Conservation (phyloP, 495 filamentous ascomycete species). For the Hypoxylon intermedium region DNA sequence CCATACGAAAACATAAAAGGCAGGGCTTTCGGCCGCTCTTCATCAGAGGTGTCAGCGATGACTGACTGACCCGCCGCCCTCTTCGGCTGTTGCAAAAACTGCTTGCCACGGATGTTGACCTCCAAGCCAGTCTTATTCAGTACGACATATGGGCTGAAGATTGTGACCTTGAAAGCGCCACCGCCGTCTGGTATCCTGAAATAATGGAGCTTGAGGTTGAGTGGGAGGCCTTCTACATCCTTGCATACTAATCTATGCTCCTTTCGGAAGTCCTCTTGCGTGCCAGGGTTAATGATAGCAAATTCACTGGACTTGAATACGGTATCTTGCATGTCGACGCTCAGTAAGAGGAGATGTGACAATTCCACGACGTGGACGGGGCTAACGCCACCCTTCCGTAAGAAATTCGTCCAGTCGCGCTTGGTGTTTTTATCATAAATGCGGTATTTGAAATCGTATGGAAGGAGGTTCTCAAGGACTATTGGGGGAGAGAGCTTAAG, state of each 20-base stretch:
- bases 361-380: constrained; percentile 96
- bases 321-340: constrained; percentile 95
- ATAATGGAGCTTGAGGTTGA: constrained; percentile 89
- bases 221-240: constrained; percentile 77
- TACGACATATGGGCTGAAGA: constrained; percentile 92
- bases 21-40: constrained; percentile 67
- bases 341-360: constrained; percentile 89
- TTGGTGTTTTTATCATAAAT: constrained; percentile 98
- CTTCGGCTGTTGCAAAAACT: constrained; percentile 79
- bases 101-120: constrained; percentile 88
- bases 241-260: constrained; percentile 81
- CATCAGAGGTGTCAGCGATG: constrained; percentile 45
- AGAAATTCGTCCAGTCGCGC: constrained; percentile 98
- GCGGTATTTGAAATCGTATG: constrained; percentile 97
- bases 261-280: constrained; percentile 84
- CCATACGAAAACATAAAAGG: constrained; percentile 97
- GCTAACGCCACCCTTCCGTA: constrained; percentile 93
- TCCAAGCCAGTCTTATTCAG: constrained; percentile 93
- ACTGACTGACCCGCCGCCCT: constrained; percentile 79
- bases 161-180: constrained; percentile 91
- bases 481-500: constrained; percentile 88
- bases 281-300: constrained; percentile 90
- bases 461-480: constrained; percentile 91
- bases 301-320: constrained; percentile 95
- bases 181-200: constrained; percentile 91